Percentiles rank a stretch among this genome's conserved stretches.
Conservation (phyloP, 805 yeast species). For the Pichia eremophila region DNA sequence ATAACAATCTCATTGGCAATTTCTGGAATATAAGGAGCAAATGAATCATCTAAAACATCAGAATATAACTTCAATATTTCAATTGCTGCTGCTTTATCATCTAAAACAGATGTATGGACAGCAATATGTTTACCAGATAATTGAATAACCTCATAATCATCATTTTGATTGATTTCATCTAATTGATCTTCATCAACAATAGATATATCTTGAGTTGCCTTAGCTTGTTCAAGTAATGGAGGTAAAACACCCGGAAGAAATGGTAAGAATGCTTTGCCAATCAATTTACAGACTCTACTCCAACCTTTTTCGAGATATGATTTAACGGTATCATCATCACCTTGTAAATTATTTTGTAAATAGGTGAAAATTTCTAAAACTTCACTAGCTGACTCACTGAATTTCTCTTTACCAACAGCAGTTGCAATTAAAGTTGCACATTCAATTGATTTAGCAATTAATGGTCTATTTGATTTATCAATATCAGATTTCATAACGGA, state of each 20-base stretch:
- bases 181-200: conserved; percentile 83
- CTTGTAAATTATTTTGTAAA: conserved; percentile 47
- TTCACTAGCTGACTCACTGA: conserved; percentile 64
- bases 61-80: conserved; percentile 82
- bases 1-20: conserved; percentile 69
- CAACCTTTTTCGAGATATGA: conserved; percentile 89
- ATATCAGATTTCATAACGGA: conserved; percentile 71
- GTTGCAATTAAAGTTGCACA: conserved; percentile 89
- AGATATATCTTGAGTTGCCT: conserved; percentile 81
- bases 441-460: conserved; percentile 91
- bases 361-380: conserved; percentile 61
- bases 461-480: conserved; percentile 65
- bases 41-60: conserved; percentile 68
- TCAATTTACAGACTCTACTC: conserved; percentile 83
- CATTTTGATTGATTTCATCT: conserved; percentile 71
- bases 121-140: conserved; percentile 89
- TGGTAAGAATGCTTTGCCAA: conserved; percentile 81
- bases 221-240: conserved; percentile 78
- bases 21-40: conserved; percentile 74
- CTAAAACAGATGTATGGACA: conserved; percentile 87
- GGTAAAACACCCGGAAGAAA: conserved; percentile 80
- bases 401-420: conserved; percentile 91
- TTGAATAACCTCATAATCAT: conserved; percentile 92
- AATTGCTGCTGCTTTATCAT: conserved; percentile 89
- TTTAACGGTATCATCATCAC: conserved; percentile 82